Conservation (phyloP, 1,139 yeast genomes). For the Hansenula sp. region DNA sequence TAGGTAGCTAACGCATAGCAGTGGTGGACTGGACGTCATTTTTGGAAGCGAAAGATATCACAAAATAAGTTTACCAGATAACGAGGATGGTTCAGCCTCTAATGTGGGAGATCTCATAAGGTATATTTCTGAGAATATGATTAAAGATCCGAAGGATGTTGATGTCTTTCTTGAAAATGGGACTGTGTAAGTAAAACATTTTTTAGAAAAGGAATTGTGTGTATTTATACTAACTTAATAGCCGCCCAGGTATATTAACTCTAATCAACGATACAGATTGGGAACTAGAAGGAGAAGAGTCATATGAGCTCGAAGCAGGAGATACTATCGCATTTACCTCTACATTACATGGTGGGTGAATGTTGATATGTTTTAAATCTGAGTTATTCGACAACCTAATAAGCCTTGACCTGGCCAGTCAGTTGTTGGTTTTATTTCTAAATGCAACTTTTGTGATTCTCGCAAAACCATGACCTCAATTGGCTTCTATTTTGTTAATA, state of each 20-base stretch:
- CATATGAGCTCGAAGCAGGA: constrained; percentile 65
- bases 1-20: neutral
- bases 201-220: too few relatives aligned
- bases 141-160: constrained; percentile 57
- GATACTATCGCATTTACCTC: constrained; percentile 87
- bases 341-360: constrained; percentile 89
- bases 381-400: constrained; percentile 58
- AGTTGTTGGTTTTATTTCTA: constrained; percentile 42
- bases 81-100: constrained; percentile 5
- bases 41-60: constrained; percentile 12
- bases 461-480: neutral
- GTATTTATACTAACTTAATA: constrained; percentile 23
- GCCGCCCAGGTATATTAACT: constrained; percentile 90
- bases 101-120: constrained; percentile 37
- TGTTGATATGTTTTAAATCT: constrained; percentile 1
- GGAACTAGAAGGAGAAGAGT: constrained; percentile 91
- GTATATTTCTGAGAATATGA: constrained; percentile 49
- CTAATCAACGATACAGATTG: constrained; percentile 93
- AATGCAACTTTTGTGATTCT: neutral
- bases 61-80: constrained; percentile 7
- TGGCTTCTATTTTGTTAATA: neutral
- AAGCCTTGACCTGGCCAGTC: constrained; percentile 71
- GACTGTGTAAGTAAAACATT: constrained; percentile 30
- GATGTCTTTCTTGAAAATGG: constrained; percentile 81
- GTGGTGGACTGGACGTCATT: constrained; percentile 19